Base-by-base conservation (phyloP, 2,329 filamentous ascomycete genomes). In the Fusarium clavum region DNA sequence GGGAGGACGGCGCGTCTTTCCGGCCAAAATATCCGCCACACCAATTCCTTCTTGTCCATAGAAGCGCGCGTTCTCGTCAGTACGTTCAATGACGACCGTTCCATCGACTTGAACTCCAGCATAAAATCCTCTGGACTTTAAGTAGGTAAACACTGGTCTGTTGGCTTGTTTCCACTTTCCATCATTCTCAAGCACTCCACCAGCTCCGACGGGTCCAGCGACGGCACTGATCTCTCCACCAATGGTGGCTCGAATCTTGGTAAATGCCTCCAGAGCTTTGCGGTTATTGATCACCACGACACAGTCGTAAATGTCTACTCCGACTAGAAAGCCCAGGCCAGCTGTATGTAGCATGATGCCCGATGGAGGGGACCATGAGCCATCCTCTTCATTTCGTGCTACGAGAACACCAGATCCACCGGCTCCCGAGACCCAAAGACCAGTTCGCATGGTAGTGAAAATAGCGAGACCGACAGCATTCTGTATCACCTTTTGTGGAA, bases 101-200 rank as follows among this genome's bases (percentile, higher is more conserved):
- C 94, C 94, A 75, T 97, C 94, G 20, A 97, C 86, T 74, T 95
- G 92, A 1, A 97, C 88, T 20, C 94, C 93, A 2, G 93, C 94
- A 74, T 96, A 97, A 69, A 97, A 89, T 2, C 94, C 94, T 57
- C 94, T 87, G 55, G 91, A 94, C 81, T 97, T 97, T 80, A 97
- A 87, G 76, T 97, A 97, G 3, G 83, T 83, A 64, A 85, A 85
- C 5, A 85, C 83, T 0, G 83, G 83, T 61, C 70, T 71, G 61
- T 76, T 87, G 0, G 91, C 92, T 46, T 91, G 73, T 56, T 77
- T 80, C 73, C 79, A 79, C 61, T 80, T 79, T 38, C 79, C 77
- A 46, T 79, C 76, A 24, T 80, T 93, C 77, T 95, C 92, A 4
- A 95, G 80, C 2, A 91, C 84, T 11, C 91, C 92, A 14, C 94